Evolutionary conservation across 345 rosid genomes (phyloP).

Genomic region (Bretschneidera sinensis): DNA sequence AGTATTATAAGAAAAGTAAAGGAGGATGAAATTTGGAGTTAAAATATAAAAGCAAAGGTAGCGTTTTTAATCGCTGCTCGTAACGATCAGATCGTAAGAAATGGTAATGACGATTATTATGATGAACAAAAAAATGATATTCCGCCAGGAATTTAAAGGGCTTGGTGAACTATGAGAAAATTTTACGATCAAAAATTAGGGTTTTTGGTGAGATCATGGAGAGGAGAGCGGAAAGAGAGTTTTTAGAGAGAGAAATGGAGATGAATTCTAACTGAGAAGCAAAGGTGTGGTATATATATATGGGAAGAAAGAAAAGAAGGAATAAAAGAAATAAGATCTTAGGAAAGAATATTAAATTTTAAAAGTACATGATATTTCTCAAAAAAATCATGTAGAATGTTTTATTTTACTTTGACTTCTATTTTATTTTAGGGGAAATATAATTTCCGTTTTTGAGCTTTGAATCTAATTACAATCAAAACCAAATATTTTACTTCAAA

Average conservation of each 20-base stretch:
- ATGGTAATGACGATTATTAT: slow-evolving; percentile 11
- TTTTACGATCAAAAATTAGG: slow-evolving; percentile 47
- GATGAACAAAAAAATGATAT: slow-evolving; percentile 1
- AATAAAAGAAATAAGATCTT: too few relatives aligned
- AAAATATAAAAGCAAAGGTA: slow-evolving; percentile 5
- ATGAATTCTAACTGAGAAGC: slow-evolving; percentile 26
- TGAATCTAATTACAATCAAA: too few relatives aligned
- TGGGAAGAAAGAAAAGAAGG: background rate
- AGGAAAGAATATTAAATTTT: too few relatives aligned
- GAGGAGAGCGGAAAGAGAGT: slow-evolving; percentile 22
- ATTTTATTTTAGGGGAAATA: too few relatives aligned
- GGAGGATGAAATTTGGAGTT: background rate
- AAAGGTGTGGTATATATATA: slow-evolving; percentile 18
- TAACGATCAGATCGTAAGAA: slow-evolving; percentile 29
- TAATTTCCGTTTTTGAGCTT: too few relatives aligned
- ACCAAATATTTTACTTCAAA: too few relatives aligned
- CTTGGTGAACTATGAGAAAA: too few relatives aligned
- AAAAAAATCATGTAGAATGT: too few relatives aligned
- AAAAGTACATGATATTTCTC: too few relatives aligned
- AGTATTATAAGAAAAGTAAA: background rate
- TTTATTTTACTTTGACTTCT: too few relatives aligned
- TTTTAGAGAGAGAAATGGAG: slow-evolving; percentile 25
- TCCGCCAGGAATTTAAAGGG: too few relatives aligned
- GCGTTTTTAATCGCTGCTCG: slow-evolving; percentile 23
- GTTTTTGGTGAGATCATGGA: slow-evolving; percentile 45